phyloP scores from a whole-genome alignment of 352 stramenopile genomes.

The Phytopythium aichiense region DNA sequence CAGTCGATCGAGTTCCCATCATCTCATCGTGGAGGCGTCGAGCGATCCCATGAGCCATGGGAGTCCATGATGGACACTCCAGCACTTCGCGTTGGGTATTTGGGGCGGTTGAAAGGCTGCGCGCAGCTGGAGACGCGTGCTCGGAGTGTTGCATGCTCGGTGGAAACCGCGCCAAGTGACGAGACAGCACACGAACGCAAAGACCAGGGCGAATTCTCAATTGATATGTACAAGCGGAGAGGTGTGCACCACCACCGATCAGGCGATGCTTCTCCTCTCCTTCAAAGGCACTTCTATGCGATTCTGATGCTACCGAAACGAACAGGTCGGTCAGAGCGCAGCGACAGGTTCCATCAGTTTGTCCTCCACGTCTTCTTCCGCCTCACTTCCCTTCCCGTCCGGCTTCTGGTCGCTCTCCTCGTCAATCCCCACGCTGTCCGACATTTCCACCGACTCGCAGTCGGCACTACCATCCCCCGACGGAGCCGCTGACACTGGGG shows the following conservation, averaged over 20 bases:
- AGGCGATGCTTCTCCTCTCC: background rate
- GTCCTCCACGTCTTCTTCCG: background rate
- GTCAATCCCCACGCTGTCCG: background rate
- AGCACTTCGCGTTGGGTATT: too few relatives aligned
- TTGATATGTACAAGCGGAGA: background rate
- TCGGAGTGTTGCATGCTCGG: too few relatives aligned
- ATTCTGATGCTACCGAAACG: background rate
- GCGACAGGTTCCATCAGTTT: background rate
- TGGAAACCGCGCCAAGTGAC: background rate
- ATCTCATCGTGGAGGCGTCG: background rate
- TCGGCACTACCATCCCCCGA: background rate
- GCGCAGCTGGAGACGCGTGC: too few relatives aligned
- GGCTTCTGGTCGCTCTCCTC: background rate
- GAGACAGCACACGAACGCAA: background rate
- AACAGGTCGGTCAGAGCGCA: background rate
- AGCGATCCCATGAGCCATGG: background rate
- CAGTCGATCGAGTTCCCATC: background rate
- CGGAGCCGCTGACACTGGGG: background rate
- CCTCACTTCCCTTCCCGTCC: background rate
- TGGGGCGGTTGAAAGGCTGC: too few relatives aligned
- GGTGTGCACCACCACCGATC: background rate
- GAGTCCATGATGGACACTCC: background rate
- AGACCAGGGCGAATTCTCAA: background rate
- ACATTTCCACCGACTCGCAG: background rate
- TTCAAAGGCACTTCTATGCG: background rate